Base-by-base conservation (phyloP, 2,329 filamentous ascomycete genomes). In the Trichoderma sp. region DNA sequence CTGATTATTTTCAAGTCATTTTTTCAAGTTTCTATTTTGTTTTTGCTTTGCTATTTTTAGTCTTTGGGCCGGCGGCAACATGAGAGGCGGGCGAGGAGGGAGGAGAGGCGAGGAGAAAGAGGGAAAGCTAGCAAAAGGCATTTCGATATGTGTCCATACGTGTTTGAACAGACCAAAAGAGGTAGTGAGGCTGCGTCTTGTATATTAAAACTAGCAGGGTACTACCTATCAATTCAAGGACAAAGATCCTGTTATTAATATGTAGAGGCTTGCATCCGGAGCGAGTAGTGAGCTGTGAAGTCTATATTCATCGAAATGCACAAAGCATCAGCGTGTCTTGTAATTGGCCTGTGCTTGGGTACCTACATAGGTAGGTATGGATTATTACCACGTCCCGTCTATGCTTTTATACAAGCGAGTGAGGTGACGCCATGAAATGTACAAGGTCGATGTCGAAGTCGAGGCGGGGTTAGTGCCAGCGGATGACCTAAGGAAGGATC, bases 141-240 rank as follows among this genome's bases (percentile, higher is more conserved):
- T 58, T 30, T 63, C 39, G 18, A 24, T 55, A 30, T 59, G 26
- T 37, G 34, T 56, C n/a, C 28, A 11, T n/a, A 37, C 30, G n/a
- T 56, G 59, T 58, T 68, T 58, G 66, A 52, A 56, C 21, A 28
- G 59, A 30, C 51, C 51, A 32, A 63, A 43, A 26, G 66, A 30
- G 51, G 37, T 61, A 49, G 34, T 68, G 37, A 30, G 51, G 37
- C 59, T 68, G 59, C 59, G 34, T 63, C 59, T 56, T 68, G 66
- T 68, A 68, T 52, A 64, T 64, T 68, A 56, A 58, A 68, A 34
- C 13, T 37, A 59, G 54, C 63, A 58, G 63, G 58, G 63, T 66
- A 58, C 54, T 66, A 37, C 39, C 52, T 64, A 64, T 58, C 30
- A 55, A 58, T 43, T 6, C 30, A 43, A 49, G 66, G 66, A 58